Base-by-base conservation (phyloP, 2,329 filamentous ascomycete species). In the Penicillium palitans region DNA sequence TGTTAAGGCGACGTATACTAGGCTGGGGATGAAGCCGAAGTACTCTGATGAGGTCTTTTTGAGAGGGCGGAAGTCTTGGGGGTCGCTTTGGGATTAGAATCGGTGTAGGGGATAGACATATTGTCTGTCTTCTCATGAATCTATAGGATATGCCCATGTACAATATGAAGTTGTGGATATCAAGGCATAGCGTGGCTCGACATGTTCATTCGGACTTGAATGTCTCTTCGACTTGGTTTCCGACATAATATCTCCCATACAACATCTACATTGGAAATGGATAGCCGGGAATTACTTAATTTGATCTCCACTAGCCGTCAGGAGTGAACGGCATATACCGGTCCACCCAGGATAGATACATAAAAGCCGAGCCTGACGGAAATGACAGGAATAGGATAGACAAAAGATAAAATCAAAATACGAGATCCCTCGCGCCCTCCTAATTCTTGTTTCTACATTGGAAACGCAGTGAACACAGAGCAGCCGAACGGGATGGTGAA, bases 371-470 rank as follows among this genome's bases (percentile, higher is more conserved):
- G 33, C 33, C 33, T 49, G 52, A 39, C 47, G n/a, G 53, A 61
- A 61, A 51, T 31, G 47, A 49, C 25, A 29, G 57, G 48, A 51
- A 44, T 55, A 58, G 60, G 24, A 54, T 45, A 50, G 50, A 58
- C 27, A 57, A 21, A 21, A 55, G 29, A 53, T 45, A 54, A 61
- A 61, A 53, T 52, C 44, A 57, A 25, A 27, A 61, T 57, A n/a
- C 59, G 62, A 63, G 35, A 49, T 59, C 63, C 60, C 60, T 62
- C 55, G 57, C 60, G 57, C 63, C 64, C 56, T 69, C 63, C 66
- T 65, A 61, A 58, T 45, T 62, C 64, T 64, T 66, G 68, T 64
- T 67, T 70, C 68, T 67, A 71, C 60, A 59, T 60, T 49, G 56
- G 62, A 63, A 63, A 65, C 55, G 39, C 57, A 58, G 48, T 49